Base-by-base conservation (phyloP, 768 basidiomycete genomes). In the Suillus cothurnatus region DNA sequence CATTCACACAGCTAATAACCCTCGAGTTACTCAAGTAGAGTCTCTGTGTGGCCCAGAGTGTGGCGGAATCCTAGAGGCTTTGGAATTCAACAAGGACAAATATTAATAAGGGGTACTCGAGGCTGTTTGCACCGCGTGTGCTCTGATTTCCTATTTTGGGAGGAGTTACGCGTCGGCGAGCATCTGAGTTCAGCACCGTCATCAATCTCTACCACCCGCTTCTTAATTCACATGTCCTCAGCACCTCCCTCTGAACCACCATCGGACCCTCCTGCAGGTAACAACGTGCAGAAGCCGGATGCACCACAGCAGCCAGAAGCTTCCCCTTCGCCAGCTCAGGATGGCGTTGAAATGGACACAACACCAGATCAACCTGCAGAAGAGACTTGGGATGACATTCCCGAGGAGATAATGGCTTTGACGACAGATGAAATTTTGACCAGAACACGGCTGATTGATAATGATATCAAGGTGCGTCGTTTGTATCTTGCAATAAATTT, bases 371-470 rank as follows among this genome's bases (percentile, higher is more conserved):
- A 81, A 39, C 84, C 87, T 0, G 79, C 82, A 7, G 90, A 90
- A 75, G 95, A 96, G 75, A 90, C 88, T 53, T 94, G 93, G 88
- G 90, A 88, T 28, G 96, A 98, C 77, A 91, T 99, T 61, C 95
- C 97, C 1, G 90, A 90, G 67, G 94, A 97, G 41, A 91, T 99
- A 70, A 79, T 89, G 77, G 80, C 84, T 38, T 81, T 95, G 53
- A 83, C 82, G 67, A 89, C 92, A 1, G 95, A 97, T 56, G 96
- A 98, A 68, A 93, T 99, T 70, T 74, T 89, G 67, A 94, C 94
- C 63, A 86, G 96, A 78, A 92, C 89, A 79, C 84, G 97, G 66
- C 84, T 99, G 65, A 94, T 99, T 70, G 97, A 99, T 66, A 99
- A 97, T 73, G 97, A 99, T 72, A 88, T 99, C 73, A 96, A 95